Conservation (phyloP, 495 filamentous ascomycete genomes). For the Penicillium daleae region DNA sequence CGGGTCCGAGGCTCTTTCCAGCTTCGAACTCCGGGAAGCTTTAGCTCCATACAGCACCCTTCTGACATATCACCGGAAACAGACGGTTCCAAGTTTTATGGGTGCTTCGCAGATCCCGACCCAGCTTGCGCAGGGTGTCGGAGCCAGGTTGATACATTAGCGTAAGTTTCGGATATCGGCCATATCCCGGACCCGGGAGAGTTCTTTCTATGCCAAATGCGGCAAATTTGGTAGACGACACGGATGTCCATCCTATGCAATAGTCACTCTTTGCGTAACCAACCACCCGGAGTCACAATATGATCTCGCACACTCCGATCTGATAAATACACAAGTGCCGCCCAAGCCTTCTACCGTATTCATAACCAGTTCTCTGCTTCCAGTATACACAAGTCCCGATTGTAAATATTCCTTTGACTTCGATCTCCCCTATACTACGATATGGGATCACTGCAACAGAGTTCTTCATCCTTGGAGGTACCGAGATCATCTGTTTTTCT, state of each 20-base stretch:
- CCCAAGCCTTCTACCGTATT: neutral
- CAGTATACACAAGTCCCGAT: neutral
- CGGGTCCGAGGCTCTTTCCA: neutral
- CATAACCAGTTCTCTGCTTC: neutral
- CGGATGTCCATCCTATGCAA: neutral
- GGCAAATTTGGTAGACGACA: neutral
- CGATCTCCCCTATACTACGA: neutral
- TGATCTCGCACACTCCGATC: too few species aligned
- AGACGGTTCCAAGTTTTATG: neutral
- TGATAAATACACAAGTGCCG: neutral
- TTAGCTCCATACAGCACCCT: neutral
- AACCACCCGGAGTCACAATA: neutral
- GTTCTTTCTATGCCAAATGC: neutral
- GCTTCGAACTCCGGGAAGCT: neutral
- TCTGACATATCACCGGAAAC: neutral
- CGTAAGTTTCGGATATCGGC: slow-evolving; percentile 6
- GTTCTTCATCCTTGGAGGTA: neutral
- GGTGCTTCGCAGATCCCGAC: neutral
- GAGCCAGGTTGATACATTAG: neutral
- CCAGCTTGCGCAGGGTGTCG: neutral
- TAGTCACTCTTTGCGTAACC: neutral
- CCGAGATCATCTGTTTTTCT: neutral
- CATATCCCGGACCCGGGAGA: slow-evolving; percentile 1
- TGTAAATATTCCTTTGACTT: neutral
- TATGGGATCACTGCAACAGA: neutral